Base-by-base conservation (phyloP, 2,329 filamentous ascomycete genomes). In the Ascochyta viciae-villosae region DNA sequence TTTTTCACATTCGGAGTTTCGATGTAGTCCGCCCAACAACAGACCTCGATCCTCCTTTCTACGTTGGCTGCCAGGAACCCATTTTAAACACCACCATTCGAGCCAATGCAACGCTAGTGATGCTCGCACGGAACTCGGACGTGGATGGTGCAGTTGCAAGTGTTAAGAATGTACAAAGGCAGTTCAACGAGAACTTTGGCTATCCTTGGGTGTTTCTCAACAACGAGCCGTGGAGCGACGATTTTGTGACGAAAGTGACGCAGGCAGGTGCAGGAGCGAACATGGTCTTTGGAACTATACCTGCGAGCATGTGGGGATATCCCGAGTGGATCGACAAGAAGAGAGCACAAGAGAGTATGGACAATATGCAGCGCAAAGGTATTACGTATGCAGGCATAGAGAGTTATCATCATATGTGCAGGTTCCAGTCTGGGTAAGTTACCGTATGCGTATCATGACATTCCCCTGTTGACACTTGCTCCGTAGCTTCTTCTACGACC, bases 131-230 rank as follows among this genome's bases (percentile, higher is more conserved):
- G 58, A 97, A 97, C 71, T 87, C 89, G 70, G 94, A 98, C 80
- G 79, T 96, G 19, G 79, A 85, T 27, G 89, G 89, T 34, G 90
- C 97, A 80, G 80, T 96, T 24, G 85, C 54, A 91, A 97, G 73
- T 82, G 49, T 65, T 10, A 33, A 34, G 12, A 61, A 43, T 34
- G 47, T 98, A 57, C 94, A 98, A 78, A 82, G 88, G 63, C 96
- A 92, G 1, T 98, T 92, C 91, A 98, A 98, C 72, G 82, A 85
- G 80, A 96, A 96, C 73, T 98, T 96, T 84, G 96, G 96, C 79
- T 98, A 98, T 72, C 93, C 94, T 0, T 97, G 93, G 91, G 96
- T 92, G 2, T 98, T 98, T 75, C 93, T 98, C 82, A 98, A 98
- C 76, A 92, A 98, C 69, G 87, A 90, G 40, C 89, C 90, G 9